Base-by-base conservation (phyloP, 2,329 filamentous ascomycete genomes). In the Verticillium dahliae region DNA sequence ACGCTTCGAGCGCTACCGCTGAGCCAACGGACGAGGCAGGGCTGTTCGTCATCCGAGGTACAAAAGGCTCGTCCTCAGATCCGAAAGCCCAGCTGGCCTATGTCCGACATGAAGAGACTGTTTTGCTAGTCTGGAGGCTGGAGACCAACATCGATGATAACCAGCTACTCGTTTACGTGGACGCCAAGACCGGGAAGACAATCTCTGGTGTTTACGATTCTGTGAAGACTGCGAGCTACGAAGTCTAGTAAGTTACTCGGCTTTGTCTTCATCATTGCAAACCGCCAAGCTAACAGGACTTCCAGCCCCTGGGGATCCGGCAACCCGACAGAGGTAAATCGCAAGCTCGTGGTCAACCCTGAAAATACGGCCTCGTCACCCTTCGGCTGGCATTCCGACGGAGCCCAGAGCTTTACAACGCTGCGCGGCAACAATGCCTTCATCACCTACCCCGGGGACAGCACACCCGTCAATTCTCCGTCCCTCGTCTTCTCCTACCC, bases 361-460 rank as follows among this genome's bases (percentile, higher is more conserved):
- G 79, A 75, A 68, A 75, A 79, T 65, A 64, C 69, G 2, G 61
- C 67, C 35, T 70, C 76, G 22, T 82, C 79, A 31, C 75, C 76
- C 37, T 79, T 82, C 58, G 78, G 76, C 34, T 85, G 81, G 81
- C 74, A 80, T 63, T 72, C 69, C 45, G 75, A 78, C 58, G 80
- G 79, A n/a, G 69, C 65, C 6, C 73, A 69, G 37, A 74, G 68
- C 15, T 84, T 78, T 69, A 78, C 76, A 31, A 79, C 75, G 6
- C 81, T 80, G 14, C 75, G 77, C 33, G 82, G 82, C 57, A 85
- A 85, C 74, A 85, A 85, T 68, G 82, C 66, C 58, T 77, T 81
- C 52, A 79, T 80, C 2, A 80, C 83, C 64, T 75, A 70, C 57
- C 83, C 83, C 71, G 77, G 77, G 58, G 72, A 71, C 54, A 79